Conservation (phyloP, 352 stramenopile species). For the Halophytophthora batemanensis region DNA sequence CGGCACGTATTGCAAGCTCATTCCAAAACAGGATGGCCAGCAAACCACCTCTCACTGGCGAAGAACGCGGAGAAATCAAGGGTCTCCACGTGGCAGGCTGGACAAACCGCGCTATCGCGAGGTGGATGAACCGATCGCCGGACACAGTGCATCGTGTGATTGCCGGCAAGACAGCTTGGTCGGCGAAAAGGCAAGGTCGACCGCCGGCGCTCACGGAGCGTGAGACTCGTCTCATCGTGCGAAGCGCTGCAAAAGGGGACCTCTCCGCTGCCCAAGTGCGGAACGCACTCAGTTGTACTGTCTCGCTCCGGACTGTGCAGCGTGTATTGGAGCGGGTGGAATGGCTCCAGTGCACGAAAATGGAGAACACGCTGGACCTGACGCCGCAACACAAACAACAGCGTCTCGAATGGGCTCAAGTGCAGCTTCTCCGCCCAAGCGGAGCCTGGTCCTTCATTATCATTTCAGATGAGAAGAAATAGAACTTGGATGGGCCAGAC, state of each 20-base stretch:
- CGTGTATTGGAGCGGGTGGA: not conserved
- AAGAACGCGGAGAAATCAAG: too few species aligned
- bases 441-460: not conserved
- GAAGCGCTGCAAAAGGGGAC: not conserved
- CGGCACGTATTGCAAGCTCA: too few species aligned
- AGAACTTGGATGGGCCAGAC: constrained; percentile 2
- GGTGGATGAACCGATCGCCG: too few species aligned
- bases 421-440: not conserved
- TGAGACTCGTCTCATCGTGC: not conserved
- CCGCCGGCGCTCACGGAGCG: too few species aligned
- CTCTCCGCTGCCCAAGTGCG: not conserved
- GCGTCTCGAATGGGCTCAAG: not conserved
- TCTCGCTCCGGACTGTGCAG: not conserved
- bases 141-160: too few species aligned
- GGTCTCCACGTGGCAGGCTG: too few species aligned
- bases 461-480: constrained; percentile 9
- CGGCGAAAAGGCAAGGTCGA: too few species aligned
- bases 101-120: too few species aligned
- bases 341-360: constrained; percentile 5
- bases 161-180: too few species aligned
- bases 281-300: not conserved
- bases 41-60: too few species aligned
- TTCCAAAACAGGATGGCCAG: too few species aligned
- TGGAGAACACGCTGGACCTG: constrained; percentile 5
- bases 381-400: not conserved